Evolutionary conservation across 192 early-diverging fungal genomes (phyloP).

Genomic region (Dissophora ornata): DNA sequence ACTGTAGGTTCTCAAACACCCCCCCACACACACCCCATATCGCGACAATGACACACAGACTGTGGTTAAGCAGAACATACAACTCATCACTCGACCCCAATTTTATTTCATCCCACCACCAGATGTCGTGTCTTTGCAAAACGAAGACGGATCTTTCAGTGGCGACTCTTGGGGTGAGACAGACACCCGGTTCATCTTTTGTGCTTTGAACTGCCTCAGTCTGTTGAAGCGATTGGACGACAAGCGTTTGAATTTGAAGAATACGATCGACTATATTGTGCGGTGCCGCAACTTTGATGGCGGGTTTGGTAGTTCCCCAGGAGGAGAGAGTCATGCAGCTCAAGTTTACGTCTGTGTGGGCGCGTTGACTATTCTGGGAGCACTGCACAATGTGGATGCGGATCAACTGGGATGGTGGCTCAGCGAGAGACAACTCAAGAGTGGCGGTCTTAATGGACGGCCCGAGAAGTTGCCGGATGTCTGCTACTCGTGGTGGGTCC

Average conservation of each 20-base stretch:
- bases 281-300: slow-evolving; percentile 96
- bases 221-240: slow-evolving; percentile 76
- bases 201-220: slow-evolving; percentile 81
- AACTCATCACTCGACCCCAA: too few relatives aligned
- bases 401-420: slow-evolving; percentile 94
- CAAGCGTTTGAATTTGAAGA: slow-evolving; percentile 69
- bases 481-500: slow-evolving; percentile 99
- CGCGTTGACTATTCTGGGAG: slow-evolving; percentile 83
- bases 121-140: slow-evolving; percentile 76
- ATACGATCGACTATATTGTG: slow-evolving; percentile 77
- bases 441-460: slow-evolving; percentile 94
- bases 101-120: background rate
- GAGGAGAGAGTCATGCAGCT: slow-evolving; percentile 92
- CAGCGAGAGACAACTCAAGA: slow-evolving; percentile 89
- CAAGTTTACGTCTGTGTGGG: slow-evolving; percentile 95
- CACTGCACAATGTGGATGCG: slow-evolving; percentile 81
- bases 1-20: slow-evolving; percentile 74
- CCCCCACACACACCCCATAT: too few relatives aligned
- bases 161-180: slow-evolving; percentile 96
- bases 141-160: slow-evolving; percentile 79
- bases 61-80: too few relatives aligned
- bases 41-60: too few relatives aligned
- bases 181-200: slow-evolving; percentile 94
- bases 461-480: slow-evolving; percentile 97
- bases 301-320: slow-evolving; percentile 90